phyloP scores from a whole-genome alignment of 73 alveolate species.

The Paramecium octaurelia region DNA sequence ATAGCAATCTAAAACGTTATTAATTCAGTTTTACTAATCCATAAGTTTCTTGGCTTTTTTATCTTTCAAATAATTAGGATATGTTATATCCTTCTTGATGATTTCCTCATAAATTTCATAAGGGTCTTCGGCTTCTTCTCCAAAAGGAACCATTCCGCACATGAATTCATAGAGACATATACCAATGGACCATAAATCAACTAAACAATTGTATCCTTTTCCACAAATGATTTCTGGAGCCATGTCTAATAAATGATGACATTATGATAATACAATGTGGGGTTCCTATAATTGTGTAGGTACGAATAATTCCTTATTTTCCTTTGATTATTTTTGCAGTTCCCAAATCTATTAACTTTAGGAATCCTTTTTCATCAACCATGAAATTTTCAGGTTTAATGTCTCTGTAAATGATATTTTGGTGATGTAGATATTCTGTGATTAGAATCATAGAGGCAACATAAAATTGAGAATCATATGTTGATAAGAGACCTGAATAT shows the following conservation, averaged over 20 bases:
- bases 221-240: conserved; percentile 78
- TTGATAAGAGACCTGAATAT: conserved; percentile 56
- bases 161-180: conserved; percentile 69
- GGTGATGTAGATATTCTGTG: conserved; percentile 69
- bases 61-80: conserved; percentile 71
- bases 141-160: conserved; percentile 80
- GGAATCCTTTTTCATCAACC: conserved; percentile 70
- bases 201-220: conserved; percentile 73
- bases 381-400: conserved; percentile 73
- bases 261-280: conserved; percentile 50
- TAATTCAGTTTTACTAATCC: conserved; percentile 40
- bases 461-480: conserved; percentile 69
- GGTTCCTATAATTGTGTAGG: conserved; percentile 70
- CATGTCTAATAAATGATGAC: conserved; percentile 22
- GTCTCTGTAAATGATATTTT: conserved; percentile 71
- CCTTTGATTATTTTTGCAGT: conserved; percentile 70
- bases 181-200: conserved; percentile 80
- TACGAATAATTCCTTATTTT: conserved; percentile 59
- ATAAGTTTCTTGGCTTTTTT: conserved; percentile 64
- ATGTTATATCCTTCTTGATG: conserved; percentile 65
- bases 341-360: conserved; percentile 70
- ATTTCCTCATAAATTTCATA: conserved; percentile 70
- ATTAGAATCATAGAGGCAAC: conserved; percentile 69
- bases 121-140: conserved; percentile 74
- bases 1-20: conserved; percentile 42